A percentile compares a stretch with the other conserved stretches of the same genome.
Evolutionary conservation across 306 rosid genomes (phyloP).

Genomic region (Macrotyloma uniflorum): DNA sequence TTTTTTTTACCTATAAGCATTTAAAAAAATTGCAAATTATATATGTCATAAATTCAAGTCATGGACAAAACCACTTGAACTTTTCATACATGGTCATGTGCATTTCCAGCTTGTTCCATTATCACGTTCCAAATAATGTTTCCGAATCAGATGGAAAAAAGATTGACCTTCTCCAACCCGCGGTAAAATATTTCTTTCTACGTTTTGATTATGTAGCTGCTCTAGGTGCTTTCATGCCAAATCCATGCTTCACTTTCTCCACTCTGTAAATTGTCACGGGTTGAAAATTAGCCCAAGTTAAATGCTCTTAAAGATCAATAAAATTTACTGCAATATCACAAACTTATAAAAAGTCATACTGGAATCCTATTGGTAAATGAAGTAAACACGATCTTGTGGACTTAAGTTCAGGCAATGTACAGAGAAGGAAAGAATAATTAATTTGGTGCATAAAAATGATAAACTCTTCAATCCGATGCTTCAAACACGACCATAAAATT

Average conservation of each 20-base stretch:
- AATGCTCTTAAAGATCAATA: constrained; percentile 3
- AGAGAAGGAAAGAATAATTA: background rate
- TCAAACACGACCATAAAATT: constrained; percentile 10
- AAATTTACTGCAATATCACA: constrained; percentile 18
- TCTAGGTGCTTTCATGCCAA: constrained; percentile 88
- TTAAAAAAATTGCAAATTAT: background rate
- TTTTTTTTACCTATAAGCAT: background rate
- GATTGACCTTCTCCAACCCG: constrained; percentile 26
- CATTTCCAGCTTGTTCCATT: constrained; percentile 6
- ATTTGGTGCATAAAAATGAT: background rate
- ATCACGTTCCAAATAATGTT: constrained; percentile 19
- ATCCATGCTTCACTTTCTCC: constrained; percentile 86
- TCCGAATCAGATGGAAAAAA: constrained; percentile 27
- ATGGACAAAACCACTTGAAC: constrained; percentile 22
- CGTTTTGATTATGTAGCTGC: constrained; percentile 49
- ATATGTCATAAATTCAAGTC: constrained; percentile 36
- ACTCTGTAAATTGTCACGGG: constrained; percentile 56
- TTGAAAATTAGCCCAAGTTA: background rate
- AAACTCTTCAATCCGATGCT: background rate
- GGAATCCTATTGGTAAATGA: background rate
- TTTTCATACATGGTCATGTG: constrained; percentile 1
- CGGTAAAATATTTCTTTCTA: background rate
- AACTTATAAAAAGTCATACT: background rate
- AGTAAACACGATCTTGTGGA: background rate
- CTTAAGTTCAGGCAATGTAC: background rate